phyloP scores from a whole-genome alignment of 2,329 filamentous ascomycete species.

The Beauveria pseudobassiana region DNA sequence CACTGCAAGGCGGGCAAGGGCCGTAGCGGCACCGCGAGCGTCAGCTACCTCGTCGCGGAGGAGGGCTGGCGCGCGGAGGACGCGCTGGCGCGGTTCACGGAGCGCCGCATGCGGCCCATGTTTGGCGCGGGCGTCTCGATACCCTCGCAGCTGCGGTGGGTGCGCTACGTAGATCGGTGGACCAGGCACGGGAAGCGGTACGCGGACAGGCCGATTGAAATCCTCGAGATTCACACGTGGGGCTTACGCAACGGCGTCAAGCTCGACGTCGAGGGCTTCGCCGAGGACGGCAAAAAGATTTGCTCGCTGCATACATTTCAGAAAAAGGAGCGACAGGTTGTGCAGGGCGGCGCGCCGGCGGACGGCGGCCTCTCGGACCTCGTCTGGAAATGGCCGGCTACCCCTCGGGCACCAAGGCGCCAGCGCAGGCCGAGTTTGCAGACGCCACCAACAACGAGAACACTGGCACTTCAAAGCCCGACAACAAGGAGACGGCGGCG shows the following conservation, averaged over 20 bases:
- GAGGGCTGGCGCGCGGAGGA: slow-evolving; percentile 54
- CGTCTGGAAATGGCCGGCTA: slow-evolving; percentile 46
- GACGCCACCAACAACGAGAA: slow-evolving; percentile 21
- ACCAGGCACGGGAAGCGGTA: slow-evolving; percentile 68
- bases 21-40: slow-evolving; percentile 78
- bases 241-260: slow-evolving; percentile 83
- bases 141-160: slow-evolving; percentile 81
- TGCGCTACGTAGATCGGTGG: slow-evolving; percentile 87
- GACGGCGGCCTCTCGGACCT: slow-evolving; percentile 42
- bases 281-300: slow-evolving; percentile 84
- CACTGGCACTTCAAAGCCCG: not conserved
- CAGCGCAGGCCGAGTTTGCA: slow-evolving; percentile 27
- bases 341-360: slow-evolving; percentile 49
- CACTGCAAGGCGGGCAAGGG: slow-evolving; percentile 98
- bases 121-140: slow-evolving; percentile 91
- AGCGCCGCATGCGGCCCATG: slow-evolving; percentile 77
- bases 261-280: slow-evolving; percentile 75
- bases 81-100: slow-evolving; percentile 56
- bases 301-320: slow-evolving; percentile 75
- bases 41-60: slow-evolving; percentile 84
- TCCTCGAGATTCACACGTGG: slow-evolving; percentile 86
- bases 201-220: slow-evolving; percentile 72
- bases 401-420: slow-evolving; percentile 25
- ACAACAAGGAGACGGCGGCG: slow-evolving; percentile 4
- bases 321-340: slow-evolving; percentile 61